These are phyloP conservation scores for Entomortierella lignicola DNA, from an alignment of 192 early-diverging fungal species.

Conservation along the genomic window DNA sequence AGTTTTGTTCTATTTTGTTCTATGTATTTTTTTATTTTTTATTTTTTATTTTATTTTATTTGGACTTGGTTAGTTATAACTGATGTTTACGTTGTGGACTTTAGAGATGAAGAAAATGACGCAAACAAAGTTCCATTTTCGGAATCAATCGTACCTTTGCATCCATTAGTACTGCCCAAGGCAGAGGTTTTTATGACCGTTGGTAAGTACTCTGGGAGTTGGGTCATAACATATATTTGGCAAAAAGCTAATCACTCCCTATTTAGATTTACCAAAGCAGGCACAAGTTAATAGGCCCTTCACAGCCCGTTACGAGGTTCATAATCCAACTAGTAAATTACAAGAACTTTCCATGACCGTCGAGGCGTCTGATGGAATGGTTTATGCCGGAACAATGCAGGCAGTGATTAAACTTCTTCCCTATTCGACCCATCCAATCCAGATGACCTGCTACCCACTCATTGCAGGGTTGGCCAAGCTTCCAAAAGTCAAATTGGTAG, in stretches of 20 bases:
- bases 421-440: constrained; percentile 57
- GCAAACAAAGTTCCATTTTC: constrained; percentile 19
- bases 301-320: constrained; percentile 67
- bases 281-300: constrained; percentile 68
- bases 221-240: no score
- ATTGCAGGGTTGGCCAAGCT: constrained; percentile 64
- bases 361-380: constrained; percentile 78
- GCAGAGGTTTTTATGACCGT: constrained; percentile 48
- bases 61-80: background rate
- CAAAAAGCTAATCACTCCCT: no score
- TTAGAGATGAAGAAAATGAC: constrained; percentile 19
- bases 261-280: constrained; percentile 67
- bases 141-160: constrained; percentile 39
- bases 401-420: constrained; percentile 68
- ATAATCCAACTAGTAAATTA: constrained; percentile 67
- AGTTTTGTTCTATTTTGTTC: background rate
- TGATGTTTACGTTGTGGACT: constrained; percentile 7
- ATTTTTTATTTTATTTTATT: background rate
- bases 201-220: constrained; percentile 52
- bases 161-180: constrained; percentile 44
- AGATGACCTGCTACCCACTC: constrained; percentile 73
- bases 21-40: background rate
- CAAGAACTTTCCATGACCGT: constrained; percentile 67
- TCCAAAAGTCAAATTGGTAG: constrained; percentile 63
- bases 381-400: constrained; percentile 80